Evolutionary conservation across 1,284 basidiomycete genomes (phyloP), one percentile per base, ranked within the genome.

Genomic region (Volvariella surrecta): DNA sequence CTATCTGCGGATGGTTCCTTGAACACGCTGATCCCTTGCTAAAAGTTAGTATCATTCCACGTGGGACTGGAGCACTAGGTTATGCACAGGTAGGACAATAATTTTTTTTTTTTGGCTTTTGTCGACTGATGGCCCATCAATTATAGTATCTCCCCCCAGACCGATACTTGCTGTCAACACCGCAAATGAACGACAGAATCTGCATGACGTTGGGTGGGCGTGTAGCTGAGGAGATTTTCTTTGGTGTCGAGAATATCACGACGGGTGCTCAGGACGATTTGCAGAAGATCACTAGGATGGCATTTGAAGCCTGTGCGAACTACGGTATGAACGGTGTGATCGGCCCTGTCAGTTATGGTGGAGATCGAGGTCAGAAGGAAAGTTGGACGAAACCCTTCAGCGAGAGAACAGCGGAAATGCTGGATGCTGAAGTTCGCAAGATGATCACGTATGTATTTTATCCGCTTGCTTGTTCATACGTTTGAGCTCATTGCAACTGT

Each of bases 121-220:
- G 13, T 41, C 41, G 45, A 40, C 22, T 16, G n/a, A 47, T 52
- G 32, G 45, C 30, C 15, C 21, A 50, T 46, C 32, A 44, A n/a
- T n/a, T 53, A 8, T 57, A 94, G 82, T 97, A 97, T 64, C 72
- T 97, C 16, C 96, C 95, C 43, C 88, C 92, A 42, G 96, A 99
- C 59, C 86, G 92, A 41, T 99, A 96, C 69, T 78, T 99, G 17
- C 82, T 95, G 52, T 91, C 92, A 10, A 95, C 91, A 0, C 90
- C 95, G 47, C 94, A 98, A 64, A 86, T 99, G 71, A 61, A 80
- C 24, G 95, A 99, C 63, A 79, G 92, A 46, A 98, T 99, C 71
- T 95, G 91, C 66, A 98, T 99, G 91, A 99, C 95, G 0, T 77
- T 99, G n/a, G 95, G 96, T 47, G 95, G 95, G 2, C 89, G 96